Evolutionary conservation across 164 flowering plant species (phyloP), one percentile per base, ranked within the genome.

Genomic region (Kingdonia uniflora): DNA sequence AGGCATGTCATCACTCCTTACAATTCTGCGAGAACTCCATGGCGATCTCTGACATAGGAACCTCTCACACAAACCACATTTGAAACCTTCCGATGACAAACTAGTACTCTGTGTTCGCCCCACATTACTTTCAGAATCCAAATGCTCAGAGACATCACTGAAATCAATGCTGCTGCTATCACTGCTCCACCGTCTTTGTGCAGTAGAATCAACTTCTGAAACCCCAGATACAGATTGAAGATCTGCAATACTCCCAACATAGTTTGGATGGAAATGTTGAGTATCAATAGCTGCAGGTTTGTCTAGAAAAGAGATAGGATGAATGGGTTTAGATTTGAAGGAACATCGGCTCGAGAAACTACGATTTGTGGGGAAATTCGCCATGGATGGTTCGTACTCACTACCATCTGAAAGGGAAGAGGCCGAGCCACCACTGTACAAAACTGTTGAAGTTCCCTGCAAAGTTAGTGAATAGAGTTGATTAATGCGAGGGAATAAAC

Each of bases 1-100:
- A 0, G 97, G 97, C 94, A 86, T 79, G 69, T 90, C 97, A 40
- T 90, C 87, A 61, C 83, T 76, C 63, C 78, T 76, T 19, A 86
- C 71, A 47, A 90, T 84, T 38, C 85, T 62, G 22, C 78, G 81
- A 52, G 90, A 84, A 60, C 95, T 76, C 90, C 90, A 86, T 6
- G 91, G 97, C 0, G 97, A 90, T 59, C 82, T 82, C 65, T 86
- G 97, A 17, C 82, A 79, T 33, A 90, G 76, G 49, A 74, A 68
- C 57, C 78, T 78, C 23, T 79, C 90, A 60, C 97, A 90, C 47
- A 86, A 57, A 24, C 81, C 80, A 53, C 95, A 90, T 71, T 66
- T 80, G 49, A 62, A 72, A 29, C 63, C 63, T 49, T 74, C 83
- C 43, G 81, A 56, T 6, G 76, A 55, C 48, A 56, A 59, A 41